Conservation (phyloP, 495 filamentous ascomycete genomes). For the Letharia columbiana region DNA sequence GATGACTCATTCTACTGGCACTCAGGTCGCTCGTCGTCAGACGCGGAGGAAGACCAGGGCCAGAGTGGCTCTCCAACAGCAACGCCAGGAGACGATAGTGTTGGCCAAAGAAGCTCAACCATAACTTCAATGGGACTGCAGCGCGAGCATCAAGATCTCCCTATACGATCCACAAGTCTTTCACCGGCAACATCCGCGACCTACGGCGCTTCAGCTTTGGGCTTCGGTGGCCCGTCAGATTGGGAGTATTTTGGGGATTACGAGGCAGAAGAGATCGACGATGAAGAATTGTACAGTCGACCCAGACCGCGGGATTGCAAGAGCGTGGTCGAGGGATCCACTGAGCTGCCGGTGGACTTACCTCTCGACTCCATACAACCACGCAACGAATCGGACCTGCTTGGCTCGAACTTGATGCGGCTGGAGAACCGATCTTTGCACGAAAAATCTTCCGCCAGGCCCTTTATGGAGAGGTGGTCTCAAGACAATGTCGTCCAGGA, state of each 20-base stretch:
- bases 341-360: slow-evolving; percentile 24
- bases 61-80: slow-evolving; percentile 14
- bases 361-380: slow-evolving; percentile 1
- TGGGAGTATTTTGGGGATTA: slow-evolving; percentile 47
- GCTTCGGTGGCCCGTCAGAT: slow-evolving; percentile 48
- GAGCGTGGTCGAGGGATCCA: background rate
- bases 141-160: slow-evolving; percentile 11
- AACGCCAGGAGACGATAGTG: slow-evolving; percentile 13
- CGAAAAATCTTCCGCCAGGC: background rate
- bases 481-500: background rate
- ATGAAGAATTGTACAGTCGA: slow-evolving; percentile 25
- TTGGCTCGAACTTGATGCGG: background rate
- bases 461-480: background rate
- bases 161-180: slow-evolving; percentile 17
- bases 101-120: slow-evolving; percentile 3
- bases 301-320: slow-evolving; percentile 17
- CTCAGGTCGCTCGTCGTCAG: slow-evolving; percentile 24
- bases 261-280: slow-evolving; percentile 31
- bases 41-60: slow-evolving; percentile 18
- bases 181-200: slow-evolving; percentile 10
- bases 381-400: background rate
- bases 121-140: slow-evolving; percentile 8
- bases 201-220: slow-evolving; percentile 39
- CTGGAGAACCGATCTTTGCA: background rate
- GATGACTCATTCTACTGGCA: slow-evolving; percentile 27